These are phyloP conservation scores for Ceratobasidium sp. DNA, from an alignment of 1,284 basidiomycete genomes.

Conservation along the genomic window DNA sequence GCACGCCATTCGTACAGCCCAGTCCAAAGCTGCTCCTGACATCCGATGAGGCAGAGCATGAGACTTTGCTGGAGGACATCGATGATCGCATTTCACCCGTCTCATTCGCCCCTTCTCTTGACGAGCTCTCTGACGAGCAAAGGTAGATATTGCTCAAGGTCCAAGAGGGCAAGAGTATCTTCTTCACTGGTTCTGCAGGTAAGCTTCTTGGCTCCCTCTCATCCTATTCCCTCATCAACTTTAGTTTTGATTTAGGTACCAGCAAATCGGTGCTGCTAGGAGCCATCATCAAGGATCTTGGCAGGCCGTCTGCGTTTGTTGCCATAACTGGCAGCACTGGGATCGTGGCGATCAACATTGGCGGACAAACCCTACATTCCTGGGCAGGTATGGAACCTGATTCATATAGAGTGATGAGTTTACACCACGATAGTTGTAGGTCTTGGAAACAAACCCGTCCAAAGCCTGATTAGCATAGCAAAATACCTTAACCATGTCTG, in stretches of 20 bases:
- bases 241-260: constrained; percentile 59
- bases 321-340: constrained; percentile 72
- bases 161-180: constrained; percentile 78
- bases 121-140: constrained; percentile 74
- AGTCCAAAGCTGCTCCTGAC: background rate
- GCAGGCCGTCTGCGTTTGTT: constrained; percentile 60
- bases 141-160: constrained; percentile 84
- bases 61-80: background rate
- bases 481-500: constrained; percentile 76
- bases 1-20: background rate
- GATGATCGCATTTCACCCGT: background rate
- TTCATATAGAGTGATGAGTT: background rate
- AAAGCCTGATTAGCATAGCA: constrained; percentile 77
- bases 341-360: constrained; percentile 71
- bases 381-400: constrained; percentile 61
- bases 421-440: constrained; percentile 64
- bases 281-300: constrained; percentile 65
- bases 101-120: background rate
- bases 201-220: constrained; percentile 54
- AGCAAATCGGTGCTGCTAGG: constrained; percentile 71
- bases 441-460: constrained; percentile 77
- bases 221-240: background rate
- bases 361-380: constrained; percentile 69
- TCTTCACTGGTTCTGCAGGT: constrained; percentile 98
- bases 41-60: background rate